phyloP scores from a whole-genome alignment of 306 rosid species.

The Sicyos baderoa region DNA sequence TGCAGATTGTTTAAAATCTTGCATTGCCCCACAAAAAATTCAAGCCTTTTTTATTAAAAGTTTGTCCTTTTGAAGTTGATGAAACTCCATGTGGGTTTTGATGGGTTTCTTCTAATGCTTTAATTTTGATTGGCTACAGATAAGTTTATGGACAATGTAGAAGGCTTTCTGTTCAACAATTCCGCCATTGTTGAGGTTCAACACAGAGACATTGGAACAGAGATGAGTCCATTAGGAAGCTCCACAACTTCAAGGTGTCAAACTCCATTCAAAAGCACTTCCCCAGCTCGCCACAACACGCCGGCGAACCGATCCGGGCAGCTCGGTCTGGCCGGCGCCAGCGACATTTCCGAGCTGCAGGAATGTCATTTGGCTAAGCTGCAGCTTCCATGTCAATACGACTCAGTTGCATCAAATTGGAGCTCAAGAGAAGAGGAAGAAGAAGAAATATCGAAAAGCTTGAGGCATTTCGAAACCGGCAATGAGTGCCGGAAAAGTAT shows the following conservation, averaged over 20 bases:
- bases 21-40: background rate
- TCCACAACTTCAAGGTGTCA: conserved; percentile 88
- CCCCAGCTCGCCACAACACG: conserved; percentile 88
- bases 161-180: conserved; percentile 63
- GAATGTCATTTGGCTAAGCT: conserved; percentile 79
- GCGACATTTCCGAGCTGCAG: conserved; percentile 63
- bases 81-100: background rate
- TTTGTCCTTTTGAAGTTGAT: background rate
- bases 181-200: conserved; percentile 43
- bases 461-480: conserved; percentile 61
- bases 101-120: conserved; percentile 20
- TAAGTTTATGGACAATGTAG: conserved; percentile 65
- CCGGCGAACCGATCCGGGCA: conserved; percentile 85
- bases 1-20: background rate
- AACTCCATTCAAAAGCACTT: conserved; percentile 71
- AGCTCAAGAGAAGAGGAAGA: conserved; percentile 94
- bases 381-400: conserved; percentile 64
- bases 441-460: conserved; percentile 82
- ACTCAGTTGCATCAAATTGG: conserved; percentile 66
- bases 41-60: background rate
- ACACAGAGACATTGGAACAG: conserved; percentile 80
- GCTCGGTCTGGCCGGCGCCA: conserved; percentile 36
- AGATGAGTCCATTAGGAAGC: conserved; percentile 95
- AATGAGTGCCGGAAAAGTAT: conserved; percentile 42
- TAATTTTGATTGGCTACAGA: conserved; percentile 45